A percentile compares a stretch with the other conserved stretches of the same genome.
These are phyloP conservation scores for Pseudonectria foliicola DNA, from an alignment of 2,329 filamentous ascomycete species.

Conservation along the genomic window DNA sequence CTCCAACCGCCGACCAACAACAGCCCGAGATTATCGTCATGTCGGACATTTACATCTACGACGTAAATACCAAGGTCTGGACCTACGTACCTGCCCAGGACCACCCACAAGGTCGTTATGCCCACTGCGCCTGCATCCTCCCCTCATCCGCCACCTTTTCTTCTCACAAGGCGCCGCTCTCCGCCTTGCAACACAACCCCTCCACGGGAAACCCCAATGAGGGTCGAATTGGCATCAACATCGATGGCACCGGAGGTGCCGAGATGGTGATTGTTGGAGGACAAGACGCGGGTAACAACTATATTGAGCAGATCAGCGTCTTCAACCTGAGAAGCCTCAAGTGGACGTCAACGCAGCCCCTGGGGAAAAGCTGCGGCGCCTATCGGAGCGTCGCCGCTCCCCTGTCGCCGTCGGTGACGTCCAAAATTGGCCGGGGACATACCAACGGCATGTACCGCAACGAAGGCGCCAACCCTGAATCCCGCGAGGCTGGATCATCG, in stretches of 20 bases:
- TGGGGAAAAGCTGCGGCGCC: slow-evolving; percentile 90
- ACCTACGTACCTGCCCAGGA: slow-evolving; percentile 75
- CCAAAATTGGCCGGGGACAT: slow-evolving; percentile 58
- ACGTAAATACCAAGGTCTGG: slow-evolving; percentile 77
- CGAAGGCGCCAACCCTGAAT: slow-evolving; percentile 44
- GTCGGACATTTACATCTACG: slow-evolving; percentile 96
- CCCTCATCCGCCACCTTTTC: slow-evolving; percentile 83
- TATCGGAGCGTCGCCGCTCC: slow-evolving; percentile 94
- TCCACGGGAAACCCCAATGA: slow-evolving; percentile 77
- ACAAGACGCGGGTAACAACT: slow-evolving; percentile 95
- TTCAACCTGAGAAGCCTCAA: slow-evolving; percentile 94
- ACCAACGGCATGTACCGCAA: slow-evolving; percentile 32
- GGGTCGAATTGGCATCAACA: slow-evolving; percentile 76
- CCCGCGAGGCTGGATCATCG: slow-evolving; percentile 51
- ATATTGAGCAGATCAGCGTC: slow-evolving; percentile 97
- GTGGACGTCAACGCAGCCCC: slow-evolving; percentile 82
- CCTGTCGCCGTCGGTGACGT: slow-evolving; percentile 57
- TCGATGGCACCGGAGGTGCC: slow-evolving; percentile 85
- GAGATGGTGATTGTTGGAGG: slow-evolving; percentile 97
- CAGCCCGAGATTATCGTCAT: slow-evolving; percentile 90
- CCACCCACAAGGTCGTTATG: slow-evolving; percentile 86
- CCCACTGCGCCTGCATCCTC: slow-evolving; percentile 88
- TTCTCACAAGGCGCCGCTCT: slow-evolving; percentile 74
- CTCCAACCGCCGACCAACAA: slow-evolving; percentile 40
- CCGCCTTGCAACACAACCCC: slow-evolving; percentile 84